Base-by-base conservation (phyloP, 768 basidiomycete genomes). In the Agrocybe chaxingu region DNA sequence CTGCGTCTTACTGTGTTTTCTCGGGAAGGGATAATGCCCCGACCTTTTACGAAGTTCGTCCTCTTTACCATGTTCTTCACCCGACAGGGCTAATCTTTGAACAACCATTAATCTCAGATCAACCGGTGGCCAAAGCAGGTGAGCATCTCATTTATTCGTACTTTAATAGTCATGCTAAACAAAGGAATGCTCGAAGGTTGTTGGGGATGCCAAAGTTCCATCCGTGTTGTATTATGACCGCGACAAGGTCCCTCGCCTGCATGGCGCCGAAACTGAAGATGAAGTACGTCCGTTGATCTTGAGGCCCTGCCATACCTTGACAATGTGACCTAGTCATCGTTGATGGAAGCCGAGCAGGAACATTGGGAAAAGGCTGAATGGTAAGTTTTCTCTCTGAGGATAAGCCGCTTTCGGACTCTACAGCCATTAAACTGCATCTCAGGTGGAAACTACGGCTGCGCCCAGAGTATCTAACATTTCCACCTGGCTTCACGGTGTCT, bases 141-240 rank as follows among this genome's bases (percentile, higher is more conserved):
- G 45, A 3, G 35, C 11, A 16, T 19, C 8, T 3, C 6, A 18
- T 8, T 29, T 13, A 35, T 18, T 35, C 13, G 13, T 36, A 40
- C 16, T 16, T 19, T 34, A 13, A 9, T 10, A 3, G 6, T 12
- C 5, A 6, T 5, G n/a, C 11, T 16, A 18, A 13, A 16, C 33
- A 42, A 42, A 18, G 3, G 30, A 6, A 4, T 36, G 24, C 3
- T 24, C 24, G 5, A 24, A 59, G 55, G 29, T 7, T 7, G 12
- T 42, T 30, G 29, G 68, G 2, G 65, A 70, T 39, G 62, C 59
- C 41, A 74, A 72, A 48, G 63, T 74, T 40, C 73, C 74, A 0
- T 67, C 74, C 0, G 57, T 66, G 12, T 11, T 74, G 16, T 73
- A 69, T 47, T 74, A 75, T 45, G 70, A 75, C 37, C 36, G 51